Conservation (phyloP, 345 rosid genomes). For the Eucalyptus erythrocorys region DNA sequence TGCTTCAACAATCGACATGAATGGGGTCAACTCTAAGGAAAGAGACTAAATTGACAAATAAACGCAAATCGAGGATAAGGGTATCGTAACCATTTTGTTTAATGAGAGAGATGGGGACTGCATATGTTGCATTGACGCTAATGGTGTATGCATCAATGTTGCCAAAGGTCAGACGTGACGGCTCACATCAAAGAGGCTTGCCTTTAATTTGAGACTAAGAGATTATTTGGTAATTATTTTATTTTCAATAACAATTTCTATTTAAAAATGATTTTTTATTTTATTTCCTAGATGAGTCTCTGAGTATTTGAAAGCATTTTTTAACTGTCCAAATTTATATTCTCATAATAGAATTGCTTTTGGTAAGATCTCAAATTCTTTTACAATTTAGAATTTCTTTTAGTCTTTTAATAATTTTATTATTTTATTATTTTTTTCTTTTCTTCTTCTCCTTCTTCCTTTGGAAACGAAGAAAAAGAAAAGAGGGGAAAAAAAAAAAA, state of each 20-base stretch:
- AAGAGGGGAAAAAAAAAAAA: rapidly evolving
- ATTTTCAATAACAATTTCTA: too few relatives aligned
- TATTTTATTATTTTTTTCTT: too few relatives aligned
- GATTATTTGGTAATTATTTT: too few relatives aligned
- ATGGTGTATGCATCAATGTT: neutral
- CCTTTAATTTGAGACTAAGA: too few relatives aligned
- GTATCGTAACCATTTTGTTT: neutral
- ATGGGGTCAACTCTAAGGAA: neutral
- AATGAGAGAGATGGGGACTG: neutral
- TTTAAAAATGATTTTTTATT: too few relatives aligned
- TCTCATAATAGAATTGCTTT: rapidly evolving
- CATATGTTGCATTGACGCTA: neutral
- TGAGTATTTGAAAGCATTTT: rapidly evolving
- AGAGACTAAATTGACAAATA: neutral
- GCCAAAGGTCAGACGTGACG: neutral
- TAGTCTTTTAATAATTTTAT: too few relatives aligned
- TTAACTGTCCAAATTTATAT: rapidly evolving
- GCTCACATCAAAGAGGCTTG: neutral
- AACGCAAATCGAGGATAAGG: neutral
- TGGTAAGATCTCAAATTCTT: too few relatives aligned
- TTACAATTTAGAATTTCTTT: too few relatives aligned
- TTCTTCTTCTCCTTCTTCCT: too few relatives aligned
- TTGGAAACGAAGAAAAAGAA: too few relatives aligned
- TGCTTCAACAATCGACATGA: neutral
- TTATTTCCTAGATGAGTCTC: too few relatives aligned